These are phyloP conservation scores for Arthrobotrys sinensis DNA, from an alignment of 2,329 filamentous ascomycete species.

Conservation along the genomic window DNA sequence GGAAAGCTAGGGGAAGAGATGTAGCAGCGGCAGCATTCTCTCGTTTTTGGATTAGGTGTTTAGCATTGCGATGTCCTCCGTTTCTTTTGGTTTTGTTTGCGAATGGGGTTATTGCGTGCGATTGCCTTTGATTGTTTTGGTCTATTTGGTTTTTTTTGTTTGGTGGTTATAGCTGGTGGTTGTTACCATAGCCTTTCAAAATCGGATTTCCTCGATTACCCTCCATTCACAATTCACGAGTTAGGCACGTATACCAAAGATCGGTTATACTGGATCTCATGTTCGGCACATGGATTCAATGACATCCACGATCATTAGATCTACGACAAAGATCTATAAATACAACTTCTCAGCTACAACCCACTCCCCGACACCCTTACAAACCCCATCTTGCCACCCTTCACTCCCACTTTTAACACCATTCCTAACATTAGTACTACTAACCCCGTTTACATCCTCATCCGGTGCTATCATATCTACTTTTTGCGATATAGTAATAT, in stretches of 20 bases:
- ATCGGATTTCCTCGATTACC: slow-evolving; percentile 1
- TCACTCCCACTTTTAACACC: neutral
- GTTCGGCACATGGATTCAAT: too few relatives aligned
- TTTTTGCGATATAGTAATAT: neutral
- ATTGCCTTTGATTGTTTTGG: neutral
- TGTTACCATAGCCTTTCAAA: neutral
- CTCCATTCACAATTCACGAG: too few relatives aligned
- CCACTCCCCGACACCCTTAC: slow-evolving; percentile 25
- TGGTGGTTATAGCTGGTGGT: neutral
- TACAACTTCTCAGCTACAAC: slow-evolving; percentile 38
- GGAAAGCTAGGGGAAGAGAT: neutral
- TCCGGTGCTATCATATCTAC: slow-evolving; percentile 31
- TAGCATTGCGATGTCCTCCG: slow-evolving; percentile 21
- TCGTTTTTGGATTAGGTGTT: slow-evolving; percentile 1
- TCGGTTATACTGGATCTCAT: too few relatives aligned
- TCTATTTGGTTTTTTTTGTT: neutral
- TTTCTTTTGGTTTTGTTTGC: slow-evolving; percentile 8
- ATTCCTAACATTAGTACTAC: slow-evolving; percentile 42
- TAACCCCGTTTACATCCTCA: slow-evolving; percentile 18
- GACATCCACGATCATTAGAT: too few relatives aligned
- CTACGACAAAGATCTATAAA: slow-evolving; percentile 19
- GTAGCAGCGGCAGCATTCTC: neutral
- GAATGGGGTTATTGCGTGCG: slow-evolving; percentile 2
- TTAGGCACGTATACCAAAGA: too few relatives aligned
- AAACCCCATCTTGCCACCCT: slow-evolving; percentile 32